Conservation (phyloP, 805 yeast species). For the Saccharomycopsis fibuligera region DNA sequence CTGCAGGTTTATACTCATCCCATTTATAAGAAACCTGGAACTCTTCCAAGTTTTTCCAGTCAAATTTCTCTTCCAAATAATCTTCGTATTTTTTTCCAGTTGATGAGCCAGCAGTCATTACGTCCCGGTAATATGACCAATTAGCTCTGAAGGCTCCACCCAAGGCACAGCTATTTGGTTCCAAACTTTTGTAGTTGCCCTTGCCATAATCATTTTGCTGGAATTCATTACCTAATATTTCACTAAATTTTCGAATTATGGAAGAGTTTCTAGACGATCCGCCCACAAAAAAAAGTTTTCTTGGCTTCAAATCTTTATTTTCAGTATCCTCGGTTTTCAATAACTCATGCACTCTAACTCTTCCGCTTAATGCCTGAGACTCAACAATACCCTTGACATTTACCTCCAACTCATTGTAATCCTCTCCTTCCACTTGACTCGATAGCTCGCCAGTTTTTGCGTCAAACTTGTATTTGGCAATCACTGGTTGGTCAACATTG, state of each 20-base stretch:
- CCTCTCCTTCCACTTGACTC: slow-evolving; percentile 29
- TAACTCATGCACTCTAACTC: slow-evolving; percentile 75
- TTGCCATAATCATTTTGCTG: slow-evolving; percentile 6
- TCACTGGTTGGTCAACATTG: slow-evolving; percentile 37
- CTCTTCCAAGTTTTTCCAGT: slow-evolving; percentile 16
- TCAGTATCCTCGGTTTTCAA: slow-evolving; percentile 34
- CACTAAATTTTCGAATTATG: slow-evolving; percentile 61
- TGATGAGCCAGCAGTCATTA: slow-evolving; percentile 19
- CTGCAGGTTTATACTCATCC: slow-evolving; percentile 16
- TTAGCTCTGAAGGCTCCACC: slow-evolving; percentile 87
- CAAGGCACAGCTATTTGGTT: slow-evolving; percentile 85
- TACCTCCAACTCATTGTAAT: slow-evolving; percentile 42
- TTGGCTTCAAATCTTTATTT: slow-evolving; percentile 41
- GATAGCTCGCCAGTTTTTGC: slow-evolving; percentile 25
- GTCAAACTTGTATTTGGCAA: slow-evolving; percentile 50
- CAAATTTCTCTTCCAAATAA: slow-evolving; percentile 15
- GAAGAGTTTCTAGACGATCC: slow-evolving; percentile 74
- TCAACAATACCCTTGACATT: slow-evolving; percentile 79
- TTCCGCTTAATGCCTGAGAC: slow-evolving; percentile 79
- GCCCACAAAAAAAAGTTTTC: slow-evolving; percentile 74
- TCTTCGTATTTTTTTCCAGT: slow-evolving; percentile 21
- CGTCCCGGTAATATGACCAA: slow-evolving; percentile 50
- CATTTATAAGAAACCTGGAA: slow-evolving; percentile 16
- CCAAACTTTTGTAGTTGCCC: slow-evolving; percentile 66
- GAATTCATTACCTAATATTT: slow-evolving; percentile 51